Evolutionary conservation across 371 early-diverging fungal genomes (phyloP).

Genomic region (Mortierella polycephala): DNA sequence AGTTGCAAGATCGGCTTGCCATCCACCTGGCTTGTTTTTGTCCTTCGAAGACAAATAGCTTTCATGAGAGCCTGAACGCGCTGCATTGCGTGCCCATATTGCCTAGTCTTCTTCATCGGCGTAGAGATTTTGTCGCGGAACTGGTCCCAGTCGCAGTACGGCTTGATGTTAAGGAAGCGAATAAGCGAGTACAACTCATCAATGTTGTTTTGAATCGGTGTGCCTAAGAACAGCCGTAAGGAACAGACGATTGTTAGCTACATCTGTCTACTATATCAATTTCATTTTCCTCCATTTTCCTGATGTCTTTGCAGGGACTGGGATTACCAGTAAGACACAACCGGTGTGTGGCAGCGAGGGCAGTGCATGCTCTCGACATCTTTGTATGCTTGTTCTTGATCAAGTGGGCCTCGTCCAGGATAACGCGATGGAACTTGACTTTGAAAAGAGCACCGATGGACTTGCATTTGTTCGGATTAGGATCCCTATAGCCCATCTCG

Average conservation of each 20-base stretch:
- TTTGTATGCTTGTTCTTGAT: conserved; percentile 83
- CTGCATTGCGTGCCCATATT: conserved; percentile 56
- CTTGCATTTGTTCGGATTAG: conserved; percentile 5
- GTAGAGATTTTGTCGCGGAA: conserved; percentile 69
- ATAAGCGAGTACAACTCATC: conserved; percentile 88
- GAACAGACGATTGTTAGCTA: background rate
- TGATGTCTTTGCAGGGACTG: background rate
- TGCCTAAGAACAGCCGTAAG: conserved; percentile 45
- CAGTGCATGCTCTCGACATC: conserved; percentile 69
- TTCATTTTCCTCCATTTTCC: background rate
- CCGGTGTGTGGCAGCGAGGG: conserved; percentile 69
- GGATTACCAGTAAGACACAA: conserved; percentile 91
- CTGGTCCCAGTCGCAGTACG: conserved; percentile 63
- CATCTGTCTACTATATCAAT: too few relatives aligned
- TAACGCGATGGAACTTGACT: conserved; percentile 63
- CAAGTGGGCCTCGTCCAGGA: conserved; percentile 93
- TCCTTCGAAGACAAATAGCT: conserved; percentile 81
- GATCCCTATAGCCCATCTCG: conserved; percentile 20
- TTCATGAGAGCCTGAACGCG: conserved; percentile 71
- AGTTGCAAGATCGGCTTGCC: conserved; percentile 75
- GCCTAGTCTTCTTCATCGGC: conserved; percentile 54
- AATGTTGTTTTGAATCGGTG: conserved; percentile 88
- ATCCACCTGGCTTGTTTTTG: conserved; percentile 70
- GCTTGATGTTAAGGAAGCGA: conserved; percentile 79
- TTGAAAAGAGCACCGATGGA: conserved; percentile 49